Base-by-base conservation (phyloP, 805 yeast genomes). In the Spencermartinsiella europaea region DNA sequence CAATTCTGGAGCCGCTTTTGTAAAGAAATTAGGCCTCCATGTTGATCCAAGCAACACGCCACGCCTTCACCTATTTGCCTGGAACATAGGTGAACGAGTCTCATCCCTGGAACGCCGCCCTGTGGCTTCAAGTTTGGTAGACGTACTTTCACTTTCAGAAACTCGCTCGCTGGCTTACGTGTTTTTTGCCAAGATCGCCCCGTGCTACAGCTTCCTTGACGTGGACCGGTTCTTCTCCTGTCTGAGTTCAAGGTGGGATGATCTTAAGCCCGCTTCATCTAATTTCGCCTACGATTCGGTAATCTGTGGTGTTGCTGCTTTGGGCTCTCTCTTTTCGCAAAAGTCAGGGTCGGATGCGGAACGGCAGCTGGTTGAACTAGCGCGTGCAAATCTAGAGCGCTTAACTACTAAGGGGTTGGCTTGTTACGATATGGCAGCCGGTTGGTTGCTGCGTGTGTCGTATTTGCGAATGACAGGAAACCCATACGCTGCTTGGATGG, bases 51-150 rank as follows among this genome's bases (percentile, higher is more conserved):
- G 12, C 14, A 14, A 10, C 19, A 21, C 40, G 14, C 40, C 40
- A 5, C 40, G 40, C 5, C 21, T 37, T 12, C 40, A 37, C 10
- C 21, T 37, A 17, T 37, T 37, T 21, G 15, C 40, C 5, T 37
- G 40, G 40, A 37, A 37, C n/a, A 17, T 21, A 7, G 40, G 40
- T 8, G 40, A 37, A n/a, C 21, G 40, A 37, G n/a, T 17, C n/a
- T n/a, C n/a, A n/a, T n/a, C n/a, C n/a, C n/a, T n/a, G n/a, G n/a
- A n/a, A n/a, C n/a, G n/a, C n/a, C n/a, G n/a, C n/a, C n/a, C n/a
- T n/a, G n/a, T n/a, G n/a, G n/a, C n/a, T n/a, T n/a, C n/a, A n/a
- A n/a, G n/a, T n/a, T n/a, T n/a, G n/a, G n/a, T 12, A 17, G 21
- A 37, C 21, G 5, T 12, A 7, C n/a, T 12, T 8, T 22, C 40